Percentiles rank a stretch among this genome's conserved stretches.
These are phyloP conservation scores for Metschnikowia reukaufii DNA, from an alignment of 805 yeast species.

Conservation along the genomic window DNA sequence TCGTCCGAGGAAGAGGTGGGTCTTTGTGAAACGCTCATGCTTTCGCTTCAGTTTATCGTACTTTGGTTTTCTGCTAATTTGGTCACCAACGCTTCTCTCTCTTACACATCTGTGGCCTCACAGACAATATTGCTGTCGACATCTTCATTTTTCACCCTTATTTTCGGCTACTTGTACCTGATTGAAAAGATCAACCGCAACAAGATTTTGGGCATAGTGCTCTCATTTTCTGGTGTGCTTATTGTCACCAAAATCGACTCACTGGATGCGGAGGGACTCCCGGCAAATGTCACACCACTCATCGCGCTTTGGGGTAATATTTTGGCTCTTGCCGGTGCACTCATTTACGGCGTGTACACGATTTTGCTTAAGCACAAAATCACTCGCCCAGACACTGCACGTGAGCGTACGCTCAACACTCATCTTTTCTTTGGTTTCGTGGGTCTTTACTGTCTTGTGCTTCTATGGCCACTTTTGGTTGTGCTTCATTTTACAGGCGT, in stretches of 20 bases:
- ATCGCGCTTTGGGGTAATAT: conserved; percentile 63
- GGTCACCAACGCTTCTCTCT: conserved; percentile 77
- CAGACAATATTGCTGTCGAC: conserved; percentile 93
- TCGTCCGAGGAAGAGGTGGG: conserved; percentile 28
- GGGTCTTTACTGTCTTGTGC: conserved; percentile 73
- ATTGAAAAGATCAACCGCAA: conserved; percentile 66
- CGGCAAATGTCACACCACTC: conserved; percentile 14
- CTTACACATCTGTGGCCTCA: conserved; percentile 89
- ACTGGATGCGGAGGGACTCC: conserved; percentile 23
- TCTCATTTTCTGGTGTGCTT: conserved; percentile 76
- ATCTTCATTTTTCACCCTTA: conserved; percentile 85
- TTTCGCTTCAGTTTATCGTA: conserved; percentile 79
- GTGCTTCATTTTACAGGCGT: conserved; percentile 60
- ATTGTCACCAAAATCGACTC: conserved; percentile 73
- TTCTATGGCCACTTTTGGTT: conserved; percentile 80
- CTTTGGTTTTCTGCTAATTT: conserved; percentile 91
- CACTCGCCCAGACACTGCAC: conserved; percentile 39
- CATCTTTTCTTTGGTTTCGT: conserved; percentile 93
- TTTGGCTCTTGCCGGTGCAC: conserved; percentile 79
- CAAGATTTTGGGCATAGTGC: conserved; percentile 67
- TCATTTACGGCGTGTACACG: conserved; percentile 90
- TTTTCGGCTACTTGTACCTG: conserved; percentile 71
- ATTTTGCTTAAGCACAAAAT: conserved; percentile 75
- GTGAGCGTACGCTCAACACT: conserved; percentile 78
- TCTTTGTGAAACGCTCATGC: conserved; percentile 61